These are phyloP conservation scores for Asterella californica DNA, from an alignment of 225 moss, liverwort and hornwort species.

Conservation along the genomic window DNA sequence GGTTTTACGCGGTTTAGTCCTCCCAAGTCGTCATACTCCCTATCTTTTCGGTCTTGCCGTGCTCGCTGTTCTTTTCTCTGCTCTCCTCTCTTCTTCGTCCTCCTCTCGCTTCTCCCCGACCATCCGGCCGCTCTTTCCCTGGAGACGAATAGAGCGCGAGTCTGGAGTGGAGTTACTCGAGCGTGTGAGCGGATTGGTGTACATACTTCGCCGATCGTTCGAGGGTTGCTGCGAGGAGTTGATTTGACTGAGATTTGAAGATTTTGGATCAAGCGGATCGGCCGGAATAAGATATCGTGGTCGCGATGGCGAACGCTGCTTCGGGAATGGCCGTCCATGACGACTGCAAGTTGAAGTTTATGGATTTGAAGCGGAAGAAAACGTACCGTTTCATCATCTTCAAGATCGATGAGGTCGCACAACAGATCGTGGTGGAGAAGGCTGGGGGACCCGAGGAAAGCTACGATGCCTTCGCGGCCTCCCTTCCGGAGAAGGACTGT, in stretches of 20 bases:
- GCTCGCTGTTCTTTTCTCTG: background rate
- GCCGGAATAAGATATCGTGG: background rate
- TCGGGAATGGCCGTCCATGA: slow-evolving; percentile 88
- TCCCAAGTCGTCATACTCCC: too few relatives aligned
- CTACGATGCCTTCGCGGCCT: slow-evolving; percentile 65
- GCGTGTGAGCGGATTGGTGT: background rate
- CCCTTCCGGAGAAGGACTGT: slow-evolving; percentile 75
- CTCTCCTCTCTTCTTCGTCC: background rate
- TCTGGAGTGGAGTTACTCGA: background rate
- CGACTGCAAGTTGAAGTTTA: slow-evolving; percentile 89
- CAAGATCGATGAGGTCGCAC: slow-evolving; percentile 88
- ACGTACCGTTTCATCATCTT: slow-evolving; percentile 72
- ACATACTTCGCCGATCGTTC: background rate
- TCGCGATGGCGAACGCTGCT: slow-evolving; percentile 74
- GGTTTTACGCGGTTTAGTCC: background rate
- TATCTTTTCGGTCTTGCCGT: background rate
- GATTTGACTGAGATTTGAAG: background rate
- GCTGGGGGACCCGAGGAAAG: slow-evolving; percentile 63
- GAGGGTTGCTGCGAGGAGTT: background rate
- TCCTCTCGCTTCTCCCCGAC: background rate
- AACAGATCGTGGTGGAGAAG: slow-evolving; percentile 86
- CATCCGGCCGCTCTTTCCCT: background rate
- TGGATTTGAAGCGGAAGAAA: slow-evolving; percentile 89
- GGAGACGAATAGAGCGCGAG: background rate
- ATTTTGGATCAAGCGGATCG: background rate